A percentile compares a stretch with the other conserved stretches of the same genome.
Evolutionary conservation across 2,329 filamentous ascomycete species (phyloP).

Genomic region (Rosellinia necatrix): DNA sequence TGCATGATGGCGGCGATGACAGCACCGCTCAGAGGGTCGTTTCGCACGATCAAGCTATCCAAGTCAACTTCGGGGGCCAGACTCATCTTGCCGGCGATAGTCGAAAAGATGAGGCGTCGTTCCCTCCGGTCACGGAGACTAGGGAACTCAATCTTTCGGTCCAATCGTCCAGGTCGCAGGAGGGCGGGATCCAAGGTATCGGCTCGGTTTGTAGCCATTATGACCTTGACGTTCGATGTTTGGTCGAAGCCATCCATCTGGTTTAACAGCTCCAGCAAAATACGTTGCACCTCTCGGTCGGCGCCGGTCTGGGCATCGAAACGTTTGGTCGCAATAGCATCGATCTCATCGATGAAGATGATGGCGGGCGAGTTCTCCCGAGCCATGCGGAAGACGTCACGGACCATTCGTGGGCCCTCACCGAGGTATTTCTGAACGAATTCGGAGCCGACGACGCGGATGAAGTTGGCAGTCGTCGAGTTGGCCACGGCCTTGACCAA

Average conservation of each 20-base stretch:
- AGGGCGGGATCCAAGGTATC: slow-evolving; percentile 96
- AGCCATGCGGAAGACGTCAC: slow-evolving; percentile 98
- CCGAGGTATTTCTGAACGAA: slow-evolving; percentile 99
- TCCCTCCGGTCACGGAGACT: slow-evolving; percentile 90
- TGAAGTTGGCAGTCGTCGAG: slow-evolving; percentile 97
- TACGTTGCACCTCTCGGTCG: slow-evolving; percentile 97
- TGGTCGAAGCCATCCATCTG: slow-evolving; percentile 99
- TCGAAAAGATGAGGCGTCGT: slow-evolving; percentile 93
- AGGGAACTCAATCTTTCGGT: slow-evolving; percentile 99
- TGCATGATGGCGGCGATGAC: slow-evolving; percentile 99
- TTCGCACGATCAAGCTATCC: slow-evolving; percentile 93
- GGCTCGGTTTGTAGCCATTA: slow-evolving; percentile 99
- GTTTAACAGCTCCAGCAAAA: slow-evolving; percentile 94
- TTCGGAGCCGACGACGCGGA: slow-evolving; percentile 96
- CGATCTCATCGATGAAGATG: slow-evolving; percentile 99
- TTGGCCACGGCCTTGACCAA: slow-evolving; percentile 97
- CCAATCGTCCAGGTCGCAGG: slow-evolving; percentile 90
- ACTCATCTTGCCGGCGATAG: slow-evolving; percentile 97
- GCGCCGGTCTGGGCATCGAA: slow-evolving; percentile 98
- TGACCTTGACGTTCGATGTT: slow-evolving; percentile 98
- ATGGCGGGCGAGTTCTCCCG: slow-evolving; percentile 97
- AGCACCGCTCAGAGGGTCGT: slow-evolving; percentile 92
- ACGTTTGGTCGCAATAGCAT: slow-evolving; percentile 97
- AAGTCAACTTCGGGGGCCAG: slow-evolving; percentile 94
- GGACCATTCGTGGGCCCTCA: slow-evolving; percentile 97